These are phyloP conservation scores for Beauveria sp. DNA, from an alignment of 2,329 filamentous ascomycete species.

Conservation along the genomic window DNA sequence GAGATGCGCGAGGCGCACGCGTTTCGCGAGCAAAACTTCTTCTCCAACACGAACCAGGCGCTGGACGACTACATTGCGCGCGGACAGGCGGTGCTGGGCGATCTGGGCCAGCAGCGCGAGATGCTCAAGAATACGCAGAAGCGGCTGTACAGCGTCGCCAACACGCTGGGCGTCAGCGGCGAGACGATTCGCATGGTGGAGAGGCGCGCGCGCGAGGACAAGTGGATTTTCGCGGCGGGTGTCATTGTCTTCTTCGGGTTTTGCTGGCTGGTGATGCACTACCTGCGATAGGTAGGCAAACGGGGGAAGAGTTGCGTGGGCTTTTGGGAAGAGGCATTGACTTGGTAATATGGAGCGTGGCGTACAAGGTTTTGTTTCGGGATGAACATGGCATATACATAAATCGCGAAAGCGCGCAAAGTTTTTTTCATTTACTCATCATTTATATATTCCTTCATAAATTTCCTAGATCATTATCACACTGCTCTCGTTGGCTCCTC, in stretches of 20 bases:
- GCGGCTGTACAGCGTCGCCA: constrained; percentile 83
- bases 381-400: constrained; percentile 4
- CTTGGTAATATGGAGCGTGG: constrained; percentile 12
- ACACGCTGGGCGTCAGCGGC: constrained; percentile 85
- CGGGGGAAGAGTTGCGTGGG: neutral
- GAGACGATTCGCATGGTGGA: constrained; percentile 98
- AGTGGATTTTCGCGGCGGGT: constrained; percentile 93
- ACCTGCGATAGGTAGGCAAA: constrained; percentile 50
- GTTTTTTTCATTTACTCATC: neutral
- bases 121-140: constrained; percentile 93
- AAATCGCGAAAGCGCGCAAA: neutral
- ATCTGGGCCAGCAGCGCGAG: constrained; percentile 83
- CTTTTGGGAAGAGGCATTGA: neutral
- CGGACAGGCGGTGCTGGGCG: constrained; percentile 81
- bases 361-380: constrained; percentile 7
- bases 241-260: constrained; percentile 83
- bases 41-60: constrained; percentile 70
- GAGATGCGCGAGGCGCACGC: constrained; percentile 72
- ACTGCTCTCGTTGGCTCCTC: neutral
- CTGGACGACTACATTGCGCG: constrained; percentile 92
- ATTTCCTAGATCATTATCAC: neutral
- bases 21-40: constrained; percentile 83
- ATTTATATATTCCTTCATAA: constrained; percentile 8
- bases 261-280: constrained; percentile 86
- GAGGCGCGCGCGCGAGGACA: constrained; percentile 83